Base-by-base conservation (phyloP, 805 yeast species). In the Barnettozyma pratensis region DNA sequence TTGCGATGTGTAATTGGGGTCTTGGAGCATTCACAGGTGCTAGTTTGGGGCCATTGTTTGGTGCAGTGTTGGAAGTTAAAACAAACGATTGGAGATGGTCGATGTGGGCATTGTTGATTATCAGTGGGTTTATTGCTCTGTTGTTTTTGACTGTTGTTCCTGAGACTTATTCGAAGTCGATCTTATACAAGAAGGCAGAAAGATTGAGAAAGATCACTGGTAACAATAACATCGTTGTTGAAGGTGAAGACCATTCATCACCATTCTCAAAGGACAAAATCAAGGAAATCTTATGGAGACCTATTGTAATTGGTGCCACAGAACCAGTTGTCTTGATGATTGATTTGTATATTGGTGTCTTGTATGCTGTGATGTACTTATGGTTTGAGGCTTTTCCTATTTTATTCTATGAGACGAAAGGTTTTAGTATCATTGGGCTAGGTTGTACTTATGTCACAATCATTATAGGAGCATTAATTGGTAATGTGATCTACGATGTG, bases 331-430 rank as follows among this genome's bases (percentile, higher is more conserved):
- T 81, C n/a, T 49, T 80, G 19, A 67, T 79, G 31, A 72, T 80
- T 50, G 73, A 80, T 56, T 25, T 74, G 29, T 80, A 79, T 59
- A 65, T 76, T 53, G 78, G 81, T 0, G 55, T 80, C 44, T 67
- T 73, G 6, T 81, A 81, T 60, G 76, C 83, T 30, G 62, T 74
- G 31, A 54, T 77, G 52, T 82, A 79, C 60, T 60, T 79, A 26
- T 81, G 77, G 69, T 78, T 81, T 55, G 86, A 82, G 62, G 80
- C 79, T 5, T 79, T 78, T 64, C 87, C 87, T 8, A 67, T 80
- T 36, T 80, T 77, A 3, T 82, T 74, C 52, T 47, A 52, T 7
- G 75, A 70, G 3, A 57, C 69, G 26, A 69, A 77, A 53, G 58
- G 68, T 32, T 81, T 81, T 62, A 71, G 77, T 4, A 56, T 70